Base-by-base conservation (phyloP, 139 green algal genomes). In the Tetradesmus lagerheimii region DNA sequence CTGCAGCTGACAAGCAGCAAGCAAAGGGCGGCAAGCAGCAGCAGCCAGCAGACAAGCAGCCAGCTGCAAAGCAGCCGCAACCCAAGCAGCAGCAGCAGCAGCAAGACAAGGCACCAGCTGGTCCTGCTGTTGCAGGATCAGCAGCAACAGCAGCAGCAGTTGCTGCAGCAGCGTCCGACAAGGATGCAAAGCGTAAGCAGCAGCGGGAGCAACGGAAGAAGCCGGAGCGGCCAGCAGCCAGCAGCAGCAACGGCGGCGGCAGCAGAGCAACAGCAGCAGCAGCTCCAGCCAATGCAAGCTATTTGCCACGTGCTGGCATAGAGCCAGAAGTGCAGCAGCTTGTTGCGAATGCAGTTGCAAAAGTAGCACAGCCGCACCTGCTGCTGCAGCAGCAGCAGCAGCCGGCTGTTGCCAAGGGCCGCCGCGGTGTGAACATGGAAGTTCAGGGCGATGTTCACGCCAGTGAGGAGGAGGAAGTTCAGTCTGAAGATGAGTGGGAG, bases 281-380 rank as follows among this genome's bases (percentile, higher is more conserved):
- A 37, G 71, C 82, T 23, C n/a, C 41, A 1, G 35, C 14, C 9
- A 53, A 78, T 53, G 57, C 53, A 1, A 37, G 23, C 25, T 88
- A 81, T 38, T 34, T 64, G 34, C 38, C 83, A 12, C 64, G 83
- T 27, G 31, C 62, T 41, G 83, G 64, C 15, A 67, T 88, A 11
- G 64, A n/a, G 6, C 83, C 83, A 34, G 64, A 88, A 38, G 83
- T 88, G 20, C 83, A 81, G 83, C 83, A 88, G 64, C 39, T 88
- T 15, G 83, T 88, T 16, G 83, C 83, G 18, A 80, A 88, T 35
- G 83, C 67, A 4, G 35, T 88, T 18, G 38, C 62, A 47, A 80
- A 80, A 64, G 3, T 84, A 25, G 8, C 57, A 29, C 62, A 47
- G 35, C 76, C n/a, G 43, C 83, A n/a, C 16, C 81, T 35, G 27